Percentiles rank a stretch among this genome's conserved stretches.
Conservation (phyloP, 2,329 filamentous ascomycete species). For the Stagonosporopsis tanaceti region DNA sequence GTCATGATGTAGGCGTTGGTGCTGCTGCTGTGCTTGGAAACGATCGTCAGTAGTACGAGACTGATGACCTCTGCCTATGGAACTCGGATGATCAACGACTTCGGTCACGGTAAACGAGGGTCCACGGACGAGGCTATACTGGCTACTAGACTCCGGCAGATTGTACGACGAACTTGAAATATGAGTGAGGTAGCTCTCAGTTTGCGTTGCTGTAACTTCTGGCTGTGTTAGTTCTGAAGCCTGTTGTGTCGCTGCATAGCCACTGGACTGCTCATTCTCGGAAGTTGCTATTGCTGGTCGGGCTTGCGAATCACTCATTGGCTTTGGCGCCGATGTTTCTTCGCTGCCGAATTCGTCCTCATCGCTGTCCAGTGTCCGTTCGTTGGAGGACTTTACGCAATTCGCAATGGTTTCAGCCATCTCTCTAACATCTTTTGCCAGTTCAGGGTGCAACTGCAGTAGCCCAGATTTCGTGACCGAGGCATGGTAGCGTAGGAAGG, state of each 20-base stretch:
- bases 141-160: slow-evolving; percentile 9
- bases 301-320: not conserved
- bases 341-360: slow-evolving; percentile 48
- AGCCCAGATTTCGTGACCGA: slow-evolving; percentile 66
- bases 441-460: slow-evolving; percentile 63
- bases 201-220: slow-evolving; percentile 13
- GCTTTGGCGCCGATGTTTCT: slow-evolving; percentile 7
- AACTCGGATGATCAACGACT: slow-evolving; percentile 32
- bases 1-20: slow-evolving; percentile 9
- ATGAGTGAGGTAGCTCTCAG: slow-evolving; percentile 26
- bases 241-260: slow-evolving; percentile 20
- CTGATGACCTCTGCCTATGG: slow-evolving; percentile 9
- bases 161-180: slow-evolving; percentile 16
- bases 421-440: slow-evolving; percentile 65
- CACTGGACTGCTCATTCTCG: slow-evolving; percentile 17
- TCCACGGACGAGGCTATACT: slow-evolving; percentile 23
- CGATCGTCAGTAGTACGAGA: not conserved
- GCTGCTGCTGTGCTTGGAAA: not conserved
- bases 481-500: slow-evolving; percentile 73
- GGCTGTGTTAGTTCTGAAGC: not conserved
- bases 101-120: slow-evolving; percentile 27
- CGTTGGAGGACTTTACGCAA: slow-evolving; percentile 58
- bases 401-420: slow-evolving; percentile 67
- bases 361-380: slow-evolving; percentile 37
- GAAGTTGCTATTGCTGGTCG: not conserved